Percentiles rank a stretch among this genome's conserved stretches.
These are phyloP conservation scores for Stagonosporopsis chrysanthemi DNA, from an alignment of 2,329 filamentous ascomycete species.

Conservation along the genomic window DNA sequence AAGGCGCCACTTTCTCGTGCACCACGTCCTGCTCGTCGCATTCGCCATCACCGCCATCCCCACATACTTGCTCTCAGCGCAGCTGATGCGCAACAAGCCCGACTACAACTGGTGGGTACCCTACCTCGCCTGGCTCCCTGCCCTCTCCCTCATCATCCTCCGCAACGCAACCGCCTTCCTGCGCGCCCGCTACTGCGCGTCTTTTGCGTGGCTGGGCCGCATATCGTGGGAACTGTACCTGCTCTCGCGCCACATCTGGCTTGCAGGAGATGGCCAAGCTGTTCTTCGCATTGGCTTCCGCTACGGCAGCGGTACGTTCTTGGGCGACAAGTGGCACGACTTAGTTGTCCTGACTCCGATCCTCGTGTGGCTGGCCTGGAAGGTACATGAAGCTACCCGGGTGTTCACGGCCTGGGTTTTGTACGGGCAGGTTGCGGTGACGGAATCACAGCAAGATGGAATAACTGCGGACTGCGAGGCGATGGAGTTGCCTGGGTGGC, in stretches of 20 bases:
- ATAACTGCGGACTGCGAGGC: neutral
- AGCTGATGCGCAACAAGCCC: constrained; percentile 44
- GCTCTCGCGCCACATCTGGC: constrained; percentile 68
- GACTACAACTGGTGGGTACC: constrained; percentile 62
- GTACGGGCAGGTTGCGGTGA: neutral
- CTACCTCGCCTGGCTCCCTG: constrained; percentile 62
- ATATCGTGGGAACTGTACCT: constrained; percentile 67
- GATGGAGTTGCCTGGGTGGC: constrained; percentile 14
- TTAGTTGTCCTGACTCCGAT: constrained; percentile 50
- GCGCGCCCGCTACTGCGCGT: constrained; percentile 54
- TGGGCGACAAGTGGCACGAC: constrained; percentile 47
- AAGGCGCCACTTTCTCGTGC: constrained; percentile 25
- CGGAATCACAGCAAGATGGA: neutral
- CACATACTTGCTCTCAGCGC: constrained; percentile 47
- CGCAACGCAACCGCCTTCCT: constrained; percentile 58
- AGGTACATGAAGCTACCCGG: constrained; percentile 49
- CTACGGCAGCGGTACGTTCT: constrained; percentile 33
- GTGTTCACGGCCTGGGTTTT: constrained; percentile 51
- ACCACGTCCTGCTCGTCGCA: constrained; percentile 23
- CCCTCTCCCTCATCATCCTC: constrained; percentile 61
- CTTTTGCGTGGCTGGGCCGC: constrained; percentile 63
- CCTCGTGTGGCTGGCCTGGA: constrained; percentile 55
- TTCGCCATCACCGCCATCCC: constrained; percentile 39
- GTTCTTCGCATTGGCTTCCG: constrained; percentile 53
- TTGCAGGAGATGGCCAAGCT: constrained; percentile 65